Evolutionary conservation across 768 basidiomycete species (phyloP), one percentile per base, ranked within the genome.

Genomic region (Candolleomyces eurysporus): DNA sequence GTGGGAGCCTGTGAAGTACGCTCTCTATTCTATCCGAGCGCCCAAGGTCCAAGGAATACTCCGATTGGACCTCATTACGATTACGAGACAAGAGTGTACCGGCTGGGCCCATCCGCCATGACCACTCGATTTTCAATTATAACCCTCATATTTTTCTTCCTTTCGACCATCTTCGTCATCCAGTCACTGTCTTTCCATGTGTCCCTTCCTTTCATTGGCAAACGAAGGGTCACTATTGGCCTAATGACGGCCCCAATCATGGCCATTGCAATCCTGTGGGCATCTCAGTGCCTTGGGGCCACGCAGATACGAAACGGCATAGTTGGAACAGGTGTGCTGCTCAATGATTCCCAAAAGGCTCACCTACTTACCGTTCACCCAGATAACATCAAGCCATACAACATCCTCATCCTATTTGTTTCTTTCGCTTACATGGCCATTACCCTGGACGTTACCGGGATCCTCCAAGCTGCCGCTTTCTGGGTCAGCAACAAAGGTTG

Each of bases 371-470:
- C 50, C 51, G 60, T 21, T 19, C 48, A 16, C 8, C 22, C 43
- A 71, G 64, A 43, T 61, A 89, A 89, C 4, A 83, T 98, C 26
- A 85, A 90, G 65, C 96, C 96, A 0, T 92, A 95, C 69, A 92
- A 97, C 70, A 95, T 98, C 64, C 84, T 98, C 72, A 92, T 93
- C 26, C 77, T 98, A 1, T 98, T 98, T 75, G 87, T 94, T 66
- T 92, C 91, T 3, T 79, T 97, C 52, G 94, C 95, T 0, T 98
- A 98, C 74, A 89, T 97, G 79, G 88, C 94, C 5, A 89, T 97
- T 36, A 92, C 95, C 0, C 81, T 98, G 46, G 96, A 98, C 68
- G 83, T 89, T 9, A 94, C 94, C 0, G 96, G 96, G 5, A 79
- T 95, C 17, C 80, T 98, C 4, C 86, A 90, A 54, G 89, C 90